Conservation (phyloP, 257 asterid species). For the Nicotiana undulata region DNA sequence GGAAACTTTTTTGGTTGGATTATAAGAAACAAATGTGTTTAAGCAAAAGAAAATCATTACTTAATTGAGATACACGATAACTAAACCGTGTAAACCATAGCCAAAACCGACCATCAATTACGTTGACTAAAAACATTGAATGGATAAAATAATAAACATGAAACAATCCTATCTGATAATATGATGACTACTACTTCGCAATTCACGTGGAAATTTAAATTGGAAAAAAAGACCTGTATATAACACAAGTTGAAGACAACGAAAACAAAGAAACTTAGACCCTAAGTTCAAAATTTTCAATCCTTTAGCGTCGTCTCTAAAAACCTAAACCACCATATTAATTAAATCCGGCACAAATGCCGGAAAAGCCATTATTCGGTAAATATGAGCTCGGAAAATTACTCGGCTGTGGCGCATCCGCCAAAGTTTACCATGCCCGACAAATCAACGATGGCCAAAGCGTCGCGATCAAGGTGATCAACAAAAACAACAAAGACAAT, state of each 20-base stretch:
- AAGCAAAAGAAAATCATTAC: background rate
- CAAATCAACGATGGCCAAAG: slow-evolving; percentile 56
- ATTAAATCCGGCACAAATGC: slow-evolving; percentile 19
- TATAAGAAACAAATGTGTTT: background rate
- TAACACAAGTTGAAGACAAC: background rate
- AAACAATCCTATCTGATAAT: background rate
- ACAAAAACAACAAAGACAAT: slow-evolving; percentile 35
- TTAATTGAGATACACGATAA: background rate
- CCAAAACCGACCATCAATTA: background rate
- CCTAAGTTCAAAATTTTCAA: background rate
- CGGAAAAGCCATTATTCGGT: slow-evolving; percentile 50
- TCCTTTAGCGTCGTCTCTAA: background rate
- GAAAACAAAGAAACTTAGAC: background rate
- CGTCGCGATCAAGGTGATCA: slow-evolving; percentile 65
- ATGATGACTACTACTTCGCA: background rate
- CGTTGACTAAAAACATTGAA: background rate
- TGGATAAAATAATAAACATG: background rate
- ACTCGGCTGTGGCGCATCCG: slow-evolving; percentile 92
- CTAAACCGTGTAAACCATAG: background rate
- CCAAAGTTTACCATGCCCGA: slow-evolving; percentile 87
- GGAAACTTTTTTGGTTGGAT: background rate
- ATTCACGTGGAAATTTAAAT: background rate
- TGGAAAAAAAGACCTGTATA: background rate
- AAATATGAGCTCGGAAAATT: slow-evolving; percentile 82
- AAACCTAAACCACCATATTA: background rate